Evolutionary conservation across 768 basidiomycete genomes (phyloP).

Genomic region (Pilatotrama ljubarskyi): DNA sequence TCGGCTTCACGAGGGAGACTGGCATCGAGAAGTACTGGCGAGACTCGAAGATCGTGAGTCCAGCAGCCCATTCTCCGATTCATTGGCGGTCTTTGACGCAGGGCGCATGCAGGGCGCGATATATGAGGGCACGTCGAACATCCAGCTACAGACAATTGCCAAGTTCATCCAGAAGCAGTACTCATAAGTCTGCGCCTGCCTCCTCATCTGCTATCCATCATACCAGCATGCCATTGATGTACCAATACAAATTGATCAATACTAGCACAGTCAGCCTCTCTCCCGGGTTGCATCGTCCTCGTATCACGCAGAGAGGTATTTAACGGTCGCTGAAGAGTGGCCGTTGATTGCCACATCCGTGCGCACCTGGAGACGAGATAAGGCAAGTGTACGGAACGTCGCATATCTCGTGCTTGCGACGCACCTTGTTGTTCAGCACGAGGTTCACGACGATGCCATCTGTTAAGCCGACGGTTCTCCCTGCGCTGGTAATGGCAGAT

Average conservation of each 20-base stretch:
- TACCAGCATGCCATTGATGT: not conserved
- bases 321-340: not conserved
- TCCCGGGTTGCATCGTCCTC: no score
- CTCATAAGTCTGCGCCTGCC: constrained; percentile 40
- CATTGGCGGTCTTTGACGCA: constrained; percentile 9
- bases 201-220: not conserved
- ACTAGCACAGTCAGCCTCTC: no score
- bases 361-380: not conserved
- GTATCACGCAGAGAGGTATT: not conserved
- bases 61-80: not conserved
- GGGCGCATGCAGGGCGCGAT: constrained; percentile 66
- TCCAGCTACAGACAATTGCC: constrained; percentile 95
- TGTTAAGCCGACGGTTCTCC: constrained; percentile 24
- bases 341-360: not conserved
- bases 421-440: constrained; percentile 15
- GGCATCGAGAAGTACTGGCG: constrained; percentile 97
- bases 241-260: not conserved
- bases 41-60: constrained; percentile 93
- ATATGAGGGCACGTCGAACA: constrained; percentile 97
- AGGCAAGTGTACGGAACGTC: no score
- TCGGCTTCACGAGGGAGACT: constrained; percentile 91
- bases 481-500: constrained; percentile 27
- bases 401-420: no score
- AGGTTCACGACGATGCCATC: constrained; percentile 32
- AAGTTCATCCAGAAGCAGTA: constrained; percentile 88